phyloP scores from a whole-genome alignment of 2,329 filamentous ascomycete species.

The Colletotrichum sp. region DNA sequence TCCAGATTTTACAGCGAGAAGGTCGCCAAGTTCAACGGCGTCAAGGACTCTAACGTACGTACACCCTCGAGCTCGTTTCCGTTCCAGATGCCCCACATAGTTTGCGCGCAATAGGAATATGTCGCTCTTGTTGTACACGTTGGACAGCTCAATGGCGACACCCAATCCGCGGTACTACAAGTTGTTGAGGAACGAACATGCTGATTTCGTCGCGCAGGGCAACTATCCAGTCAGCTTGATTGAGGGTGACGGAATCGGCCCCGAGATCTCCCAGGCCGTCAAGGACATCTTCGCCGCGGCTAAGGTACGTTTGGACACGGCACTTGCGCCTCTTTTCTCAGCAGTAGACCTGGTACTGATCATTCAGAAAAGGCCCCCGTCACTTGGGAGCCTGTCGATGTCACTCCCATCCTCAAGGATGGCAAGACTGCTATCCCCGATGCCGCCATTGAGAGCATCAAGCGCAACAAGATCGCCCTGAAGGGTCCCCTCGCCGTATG shows the following conservation, averaged over 20 bases:
- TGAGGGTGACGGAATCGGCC: constrained; percentile 98
- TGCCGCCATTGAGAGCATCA: constrained; percentile 90
- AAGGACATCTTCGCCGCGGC: constrained; percentile 99
- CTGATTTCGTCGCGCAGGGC: constrained; percentile 62
- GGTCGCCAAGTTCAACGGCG: constrained; percentile 92
- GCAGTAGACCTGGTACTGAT: constrained; percentile 26
- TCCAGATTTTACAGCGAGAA: constrained; percentile 71
- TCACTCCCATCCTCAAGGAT: constrained; percentile 90
- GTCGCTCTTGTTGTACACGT: constrained; percentile 16
- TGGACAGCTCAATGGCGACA: constrained; percentile 45
- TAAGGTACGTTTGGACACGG: constrained; percentile 64
- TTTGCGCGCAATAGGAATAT: constrained; percentile 9
- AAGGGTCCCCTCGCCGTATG: constrained; percentile 96
- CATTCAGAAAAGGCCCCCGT: constrained; percentile 72
- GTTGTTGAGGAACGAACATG: constrained; percentile 16
- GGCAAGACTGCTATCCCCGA: constrained; percentile 96
- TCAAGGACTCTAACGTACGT: constrained; percentile 86
- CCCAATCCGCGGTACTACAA: not conserved
- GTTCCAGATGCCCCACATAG: constrained; percentile 4
- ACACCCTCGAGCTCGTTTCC: constrained; percentile 7
- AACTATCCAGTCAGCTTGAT: constrained; percentile 97
- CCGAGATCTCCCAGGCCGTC: constrained; percentile 96
- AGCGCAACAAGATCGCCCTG: constrained; percentile 94
- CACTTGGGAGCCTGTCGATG: constrained; percentile 96
- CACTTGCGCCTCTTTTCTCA: not conserved